Conservation (phyloP, 2,329 filamentous ascomycete genomes). For the Scleromitrula shiraiana region DNA sequence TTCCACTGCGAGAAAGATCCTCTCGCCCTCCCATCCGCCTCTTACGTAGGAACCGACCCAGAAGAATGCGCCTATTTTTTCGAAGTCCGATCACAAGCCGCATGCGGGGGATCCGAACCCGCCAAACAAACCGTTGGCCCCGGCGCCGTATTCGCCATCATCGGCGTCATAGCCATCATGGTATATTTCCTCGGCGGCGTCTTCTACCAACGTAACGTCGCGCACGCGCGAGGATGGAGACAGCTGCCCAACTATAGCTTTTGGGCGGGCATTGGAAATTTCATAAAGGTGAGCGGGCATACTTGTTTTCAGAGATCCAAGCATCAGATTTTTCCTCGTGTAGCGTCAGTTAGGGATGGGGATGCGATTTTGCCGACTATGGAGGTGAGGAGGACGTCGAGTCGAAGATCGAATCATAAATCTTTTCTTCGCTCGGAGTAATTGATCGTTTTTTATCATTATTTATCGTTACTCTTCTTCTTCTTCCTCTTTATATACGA, state of each 20-base stretch:
- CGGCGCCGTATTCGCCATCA: constrained; percentile 78
- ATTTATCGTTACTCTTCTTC: too few relatives aligned
- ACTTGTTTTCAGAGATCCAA: constrained; percentile 24
- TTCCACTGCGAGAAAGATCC: constrained; percentile 88
- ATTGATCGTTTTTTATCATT: constrained; percentile 20
- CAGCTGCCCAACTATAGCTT: constrained; percentile 91
- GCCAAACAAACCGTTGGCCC: constrained; percentile 66
- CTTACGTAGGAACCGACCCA: constrained; percentile 74
- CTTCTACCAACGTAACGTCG: constrained; percentile 90
- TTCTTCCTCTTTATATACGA: too few relatives aligned
- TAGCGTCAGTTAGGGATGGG: constrained; percentile 28
- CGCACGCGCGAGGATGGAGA: constrained; percentile 89
- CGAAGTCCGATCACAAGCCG: constrained; percentile 77
- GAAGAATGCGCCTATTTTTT: constrained; percentile 96
- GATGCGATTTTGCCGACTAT: constrained; percentile 25
- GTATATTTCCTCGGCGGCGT: constrained; percentile 90
- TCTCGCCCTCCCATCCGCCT: constrained; percentile 59
- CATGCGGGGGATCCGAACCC: constrained; percentile 61
- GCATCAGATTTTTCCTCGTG: constrained; percentile 22
- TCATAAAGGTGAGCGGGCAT: constrained; percentile 60
- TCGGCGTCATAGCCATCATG: constrained; percentile 65
- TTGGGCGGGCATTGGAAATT: constrained; percentile 81
- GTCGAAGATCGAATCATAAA: constrained; percentile 15
- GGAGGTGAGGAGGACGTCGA: constrained; percentile 22
- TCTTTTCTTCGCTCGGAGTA: constrained; percentile 23